These are phyloP conservation scores for Neurospora sp. DNA, from an alignment of 495 filamentous ascomycete species.

Conservation along the genomic window DNA sequence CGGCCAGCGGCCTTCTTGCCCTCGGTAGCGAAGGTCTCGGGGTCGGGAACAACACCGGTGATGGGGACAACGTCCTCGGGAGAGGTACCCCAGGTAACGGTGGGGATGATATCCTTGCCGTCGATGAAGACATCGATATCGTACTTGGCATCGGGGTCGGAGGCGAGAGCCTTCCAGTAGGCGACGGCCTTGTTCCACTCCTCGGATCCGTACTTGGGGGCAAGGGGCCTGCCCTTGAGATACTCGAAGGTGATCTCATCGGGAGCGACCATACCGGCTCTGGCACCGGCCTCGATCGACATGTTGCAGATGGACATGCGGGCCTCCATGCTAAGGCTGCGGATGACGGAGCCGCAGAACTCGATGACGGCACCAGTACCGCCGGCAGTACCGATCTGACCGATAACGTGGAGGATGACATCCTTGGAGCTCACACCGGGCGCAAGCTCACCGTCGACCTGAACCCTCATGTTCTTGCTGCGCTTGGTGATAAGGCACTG, in stretches of 20 bases:
- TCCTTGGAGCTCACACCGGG: constrained; percentile 95
- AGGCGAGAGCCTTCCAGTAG: constrained; percentile 82
- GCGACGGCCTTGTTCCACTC: constrained; percentile 85
- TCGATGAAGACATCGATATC: constrained; percentile 82
- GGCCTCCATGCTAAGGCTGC: constrained; percentile 85
- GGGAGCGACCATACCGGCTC: constrained; percentile 94
- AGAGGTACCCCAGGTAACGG: constrained; percentile 93
- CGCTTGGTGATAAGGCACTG: constrained; percentile 89
- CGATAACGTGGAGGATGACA: constrained; percentile 88
- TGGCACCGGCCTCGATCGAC: constrained; percentile 95
- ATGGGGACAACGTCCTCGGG: constrained; percentile 95
- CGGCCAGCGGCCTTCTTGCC: constrained; percentile 66
- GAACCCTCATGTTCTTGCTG: constrained; percentile 97
- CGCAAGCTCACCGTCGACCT: constrained; percentile 85
- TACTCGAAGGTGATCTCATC: constrained; percentile 93
- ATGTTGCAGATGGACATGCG: constrained; percentile 99
- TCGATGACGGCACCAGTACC: constrained; percentile 93
- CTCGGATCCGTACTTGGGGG: constrained; percentile 68
- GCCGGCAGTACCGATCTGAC: constrained; percentile 89
- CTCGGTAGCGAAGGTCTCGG: constrained; percentile 72
- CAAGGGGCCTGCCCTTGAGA: constrained; percentile 79
- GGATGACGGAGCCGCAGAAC: constrained; percentile 90
- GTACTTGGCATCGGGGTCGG: constrained; percentile 76
- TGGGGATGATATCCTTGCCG: constrained; percentile 84
- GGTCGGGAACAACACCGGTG: constrained; percentile 78